Conservation (phyloP, 352 stramenopile species). For the Phytophthora parvispora region DNA sequence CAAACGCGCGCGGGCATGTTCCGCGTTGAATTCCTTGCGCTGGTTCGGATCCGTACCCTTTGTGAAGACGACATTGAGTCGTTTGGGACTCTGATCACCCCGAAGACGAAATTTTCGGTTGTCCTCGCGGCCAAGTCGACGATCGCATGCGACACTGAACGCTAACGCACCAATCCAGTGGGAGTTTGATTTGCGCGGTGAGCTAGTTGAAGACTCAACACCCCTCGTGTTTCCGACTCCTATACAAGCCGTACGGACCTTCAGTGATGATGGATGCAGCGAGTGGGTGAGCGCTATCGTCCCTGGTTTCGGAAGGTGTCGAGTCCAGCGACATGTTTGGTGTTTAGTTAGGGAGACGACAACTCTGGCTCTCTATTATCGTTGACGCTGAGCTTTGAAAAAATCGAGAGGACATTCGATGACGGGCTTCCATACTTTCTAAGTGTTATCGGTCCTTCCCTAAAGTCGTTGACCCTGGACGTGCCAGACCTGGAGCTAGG, state of each 20-base stretch:
- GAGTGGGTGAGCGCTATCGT: not conserved
- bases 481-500: not conserved
- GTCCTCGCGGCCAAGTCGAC: not conserved
- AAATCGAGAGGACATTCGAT: not conserved
- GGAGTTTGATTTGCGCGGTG: not conserved
- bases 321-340: not conserved
- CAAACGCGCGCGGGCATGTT: not conserved
- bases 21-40: not conserved
- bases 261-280: not conserved
- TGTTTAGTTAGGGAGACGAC: not conserved
- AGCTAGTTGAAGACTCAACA: not conserved
- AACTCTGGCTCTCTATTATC: not conserved
- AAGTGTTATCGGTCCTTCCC: not conserved
- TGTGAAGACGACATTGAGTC: not conserved
- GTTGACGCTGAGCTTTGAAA: not conserved
- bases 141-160: not conserved
- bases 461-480: not conserved
- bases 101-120: not conserved
- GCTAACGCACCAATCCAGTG: not conserved
- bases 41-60: not conserved
- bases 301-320: not conserved
- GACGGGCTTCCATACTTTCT: not conserved
- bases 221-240: not conserved
- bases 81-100: not conserved
- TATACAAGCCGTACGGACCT: not conserved